Conservation (phyloP, 2,329 filamentous ascomycete species). For the Blumeriella jaapii region DNA sequence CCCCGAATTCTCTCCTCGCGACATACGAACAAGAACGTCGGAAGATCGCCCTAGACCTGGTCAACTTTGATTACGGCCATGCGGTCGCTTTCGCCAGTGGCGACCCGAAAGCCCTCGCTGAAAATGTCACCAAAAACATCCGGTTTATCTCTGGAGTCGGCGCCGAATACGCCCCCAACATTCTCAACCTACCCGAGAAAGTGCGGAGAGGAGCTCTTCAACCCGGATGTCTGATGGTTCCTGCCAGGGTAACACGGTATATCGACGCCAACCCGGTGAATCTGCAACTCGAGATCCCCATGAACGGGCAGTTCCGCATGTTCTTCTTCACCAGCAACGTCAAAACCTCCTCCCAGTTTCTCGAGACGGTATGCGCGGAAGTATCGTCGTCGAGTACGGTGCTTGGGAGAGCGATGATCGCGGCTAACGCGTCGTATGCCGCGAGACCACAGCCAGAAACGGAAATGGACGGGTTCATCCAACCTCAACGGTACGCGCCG, state of each 20-base stretch:
- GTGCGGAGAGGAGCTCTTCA: conserved; percentile 34
- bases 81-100: conserved; percentile 48
- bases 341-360: conserved; percentile 41
- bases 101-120: conserved; percentile 49
- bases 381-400: conserved; percentile 42
- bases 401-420: conserved; percentile 46
- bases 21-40: conserved; percentile 53
- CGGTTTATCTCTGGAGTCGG: conserved; percentile 65
- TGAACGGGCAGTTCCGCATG: conserved; percentile 66
- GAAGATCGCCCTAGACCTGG: conserved; percentile 52
- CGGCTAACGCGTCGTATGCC: conserved; percentile 50
- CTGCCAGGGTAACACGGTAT: conserved; percentile 61
- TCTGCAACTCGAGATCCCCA: conserved; percentile 65
- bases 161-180: conserved; percentile 51
- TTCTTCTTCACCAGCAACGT: conserved; percentile 60
- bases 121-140: conserved; percentile 60
- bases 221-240: conserved; percentile 36
- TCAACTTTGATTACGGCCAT: conserved; percentile 49
- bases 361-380: conserved; percentile 45
- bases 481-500: conserved; percentile 56
- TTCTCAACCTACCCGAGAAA: conserved; percentile 45
- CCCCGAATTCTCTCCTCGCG: conserved; percentile 41
- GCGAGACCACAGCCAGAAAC: conserved; percentile 44
- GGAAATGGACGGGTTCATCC: conserved; percentile 52
- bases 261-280: conserved; percentile 71